Evolutionary conservation across 352 stramenopile genomes (phyloP).

Genomic region (Phytophthora hibernalis): DNA sequence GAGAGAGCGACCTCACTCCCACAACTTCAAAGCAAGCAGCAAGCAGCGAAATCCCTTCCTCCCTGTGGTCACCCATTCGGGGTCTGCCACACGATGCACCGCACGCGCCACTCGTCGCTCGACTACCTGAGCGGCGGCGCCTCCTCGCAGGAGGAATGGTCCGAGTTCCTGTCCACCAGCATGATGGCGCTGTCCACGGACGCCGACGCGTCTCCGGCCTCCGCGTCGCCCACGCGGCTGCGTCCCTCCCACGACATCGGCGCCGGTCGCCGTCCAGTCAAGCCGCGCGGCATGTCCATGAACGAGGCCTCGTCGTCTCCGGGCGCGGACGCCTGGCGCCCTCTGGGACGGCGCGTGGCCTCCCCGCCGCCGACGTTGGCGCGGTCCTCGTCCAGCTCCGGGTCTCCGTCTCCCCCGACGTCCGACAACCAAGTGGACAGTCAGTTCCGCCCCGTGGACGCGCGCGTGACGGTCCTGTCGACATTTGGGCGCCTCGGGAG

Average conservation of each 20-base stretch:
- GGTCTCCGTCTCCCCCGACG: conserved; percentile 24
- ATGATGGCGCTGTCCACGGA: conserved; percentile 64
- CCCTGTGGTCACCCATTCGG: conserved; percentile 23
- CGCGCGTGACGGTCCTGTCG: conserved; percentile 26
- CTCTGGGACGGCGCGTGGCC: conserved; percentile 53
- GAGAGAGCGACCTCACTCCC: conserved; percentile 36
- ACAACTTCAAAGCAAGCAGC: conserved; percentile 45
- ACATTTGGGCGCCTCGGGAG: conserved; percentile 43
- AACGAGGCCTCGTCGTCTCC: conserved; percentile 44
- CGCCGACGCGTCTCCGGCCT: conserved; percentile 20
- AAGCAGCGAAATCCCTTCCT: conserved; percentile 18
- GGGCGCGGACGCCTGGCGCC: conserved; percentile 48
- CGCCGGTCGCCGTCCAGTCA: conserved; percentile 11
- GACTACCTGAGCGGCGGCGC: conserved; percentile 47
- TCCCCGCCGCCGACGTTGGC: conserved; percentile 35
- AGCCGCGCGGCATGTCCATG: conserved; percentile 55
- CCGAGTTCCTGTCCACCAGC: conserved; percentile 69
- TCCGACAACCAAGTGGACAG: conserved; percentile 41
- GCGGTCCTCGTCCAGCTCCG: conserved; percentile 28
- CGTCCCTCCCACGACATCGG: conserved; percentile 12
- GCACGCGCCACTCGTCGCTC: conserved; percentile 68
- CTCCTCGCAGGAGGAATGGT: conserved; percentile 62
- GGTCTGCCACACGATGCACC: conserved; percentile 49
- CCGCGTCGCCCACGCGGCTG: conserved; percentile 20
- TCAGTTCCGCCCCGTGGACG: conserved; percentile 19